Evolutionary conservation across 1,284 basidiomycete genomes (phyloP), one percentile per base, ranked within the genome.

Genomic region (Ustilago crameri): DNA sequence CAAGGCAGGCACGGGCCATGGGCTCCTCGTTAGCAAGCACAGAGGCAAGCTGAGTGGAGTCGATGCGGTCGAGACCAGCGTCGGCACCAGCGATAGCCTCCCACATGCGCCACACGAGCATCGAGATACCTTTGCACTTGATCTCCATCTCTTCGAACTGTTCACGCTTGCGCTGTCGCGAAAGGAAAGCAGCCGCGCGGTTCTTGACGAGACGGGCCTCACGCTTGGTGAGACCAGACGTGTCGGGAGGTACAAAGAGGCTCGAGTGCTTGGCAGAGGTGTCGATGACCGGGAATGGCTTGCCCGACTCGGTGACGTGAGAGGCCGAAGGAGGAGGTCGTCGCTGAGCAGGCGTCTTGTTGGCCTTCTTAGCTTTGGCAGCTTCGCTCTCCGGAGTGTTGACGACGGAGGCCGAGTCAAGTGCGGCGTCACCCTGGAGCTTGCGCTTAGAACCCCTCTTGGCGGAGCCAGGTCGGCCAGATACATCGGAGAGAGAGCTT

Each of bases 171-270:
- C 92, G 87, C 84, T 94, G 92, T 80, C 92, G 87, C 83, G 89
- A 91, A 76, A 94, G 89, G 86, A 94, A 94, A 54, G 92, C 92
- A 9, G 92, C 92, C 14, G 92, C 92, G 55, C 92, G 88, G 85
- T 94, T 94, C 87, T 94, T 94, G 62, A 94, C 91, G 15, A 94
- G 87, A 54, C 92, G 89, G 51, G 93, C 92, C 85, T 94, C 92
- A 59, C 92, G 90, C 84, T 94, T 94, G 86, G 87, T 90, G 61
- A 94, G 87, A 48, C 92, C 93, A 48, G 90, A 88, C 61, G 93
- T 92, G 83, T 94, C 93, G 40, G 92, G 92, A 22, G 91, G 91
- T 9, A 94, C 84, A 80, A 93, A 94, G 35, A 80, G 77, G 48
- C 75, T 78, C 38, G 81, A 82, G 63, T 81, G 81, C 61, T 77